Evolutionary conservation across 2,329 filamentous ascomycete genomes (phyloP).

Genomic region (Talaromyces sp.): DNA sequence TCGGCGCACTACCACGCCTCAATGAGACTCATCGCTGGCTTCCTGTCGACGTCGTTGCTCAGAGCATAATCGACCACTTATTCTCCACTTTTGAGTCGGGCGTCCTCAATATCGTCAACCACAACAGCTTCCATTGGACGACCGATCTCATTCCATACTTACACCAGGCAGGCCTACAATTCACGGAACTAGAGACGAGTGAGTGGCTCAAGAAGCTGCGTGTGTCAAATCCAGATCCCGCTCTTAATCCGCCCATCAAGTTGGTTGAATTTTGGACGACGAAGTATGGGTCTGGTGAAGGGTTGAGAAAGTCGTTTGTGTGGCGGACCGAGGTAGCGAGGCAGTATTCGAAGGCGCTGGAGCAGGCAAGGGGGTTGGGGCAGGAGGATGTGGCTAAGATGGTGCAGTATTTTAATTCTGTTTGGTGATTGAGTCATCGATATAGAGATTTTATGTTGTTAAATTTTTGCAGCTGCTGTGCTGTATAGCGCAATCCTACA

Average conservation of each 20-base stretch:
- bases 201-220: constrained; percentile 39
- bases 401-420: constrained; percentile 33
- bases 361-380: constrained; percentile 18
- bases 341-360: constrained; percentile 19
- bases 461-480: background rate
- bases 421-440: constrained; percentile 16
- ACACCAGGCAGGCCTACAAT: constrained; percentile 43
- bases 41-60: constrained; percentile 44
- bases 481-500: background rate
- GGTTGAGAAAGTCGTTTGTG: constrained; percentile 13
- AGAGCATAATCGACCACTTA: constrained; percentile 32
- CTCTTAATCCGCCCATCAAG: constrained; percentile 52
- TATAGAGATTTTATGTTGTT: background rate
- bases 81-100: constrained; percentile 24
- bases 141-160: constrained; percentile 53
- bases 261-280: constrained; percentile 53
- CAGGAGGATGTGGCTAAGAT: constrained; percentile 35
- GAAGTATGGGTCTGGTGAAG: constrained; percentile 45
- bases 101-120: constrained; percentile 7
- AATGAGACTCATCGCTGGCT: constrained; percentile 46
- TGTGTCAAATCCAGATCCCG: constrained; percentile 48
- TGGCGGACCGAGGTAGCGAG: constrained; percentile 25
- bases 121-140: constrained; percentile 44
- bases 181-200: constrained; percentile 26
- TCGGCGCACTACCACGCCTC: constrained; percentile 47